phyloP scores from a whole-genome alignment of 2,329 filamentous ascomycete genomes.

The Ceratocystiopsis sp. region DNA sequence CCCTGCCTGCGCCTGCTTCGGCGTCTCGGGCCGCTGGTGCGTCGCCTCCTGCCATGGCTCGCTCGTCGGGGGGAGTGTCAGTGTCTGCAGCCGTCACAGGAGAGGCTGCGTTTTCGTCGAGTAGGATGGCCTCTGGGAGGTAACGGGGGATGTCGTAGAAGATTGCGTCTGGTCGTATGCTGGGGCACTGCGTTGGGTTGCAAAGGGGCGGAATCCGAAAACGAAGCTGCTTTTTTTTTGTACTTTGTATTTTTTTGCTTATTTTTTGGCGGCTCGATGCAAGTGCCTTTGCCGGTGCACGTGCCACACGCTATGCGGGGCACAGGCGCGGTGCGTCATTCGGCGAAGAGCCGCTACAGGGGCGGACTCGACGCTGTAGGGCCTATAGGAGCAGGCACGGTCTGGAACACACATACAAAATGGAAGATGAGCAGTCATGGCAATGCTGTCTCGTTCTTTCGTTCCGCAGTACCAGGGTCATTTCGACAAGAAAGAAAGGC shows the following conservation, averaged over 20 bases:
- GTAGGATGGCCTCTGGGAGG: no score
- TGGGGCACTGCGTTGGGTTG: not conserved
- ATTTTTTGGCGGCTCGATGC: not conserved
- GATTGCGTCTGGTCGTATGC: no score
- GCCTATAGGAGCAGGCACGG: no score
- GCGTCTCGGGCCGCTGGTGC: no score
- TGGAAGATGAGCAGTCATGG: no score
- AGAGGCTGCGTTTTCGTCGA: not conserved
- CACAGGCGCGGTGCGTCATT: no score
- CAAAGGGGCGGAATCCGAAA: not conserved
- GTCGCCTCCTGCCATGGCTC: not conserved
- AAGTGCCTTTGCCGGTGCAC: no score
- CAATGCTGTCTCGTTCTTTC: no score
- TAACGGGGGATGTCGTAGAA: no score
- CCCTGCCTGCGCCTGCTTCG: not conserved
- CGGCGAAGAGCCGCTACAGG: no score
- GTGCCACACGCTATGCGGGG: no score
- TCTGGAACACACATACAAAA: not conserved
- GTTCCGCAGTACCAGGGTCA: not conserved
- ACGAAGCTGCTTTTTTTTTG: not conserved
- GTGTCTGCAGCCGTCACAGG: not conserved
- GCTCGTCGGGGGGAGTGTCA: not conserved
- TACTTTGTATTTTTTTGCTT: not conserved
- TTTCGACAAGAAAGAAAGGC: not conserved
- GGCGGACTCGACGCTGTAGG: no score